These are phyloP conservation scores for Elongisporangium prolatum DNA, from an alignment of 352 stramenopile genomes.

Conservation along the genomic window DNA sequence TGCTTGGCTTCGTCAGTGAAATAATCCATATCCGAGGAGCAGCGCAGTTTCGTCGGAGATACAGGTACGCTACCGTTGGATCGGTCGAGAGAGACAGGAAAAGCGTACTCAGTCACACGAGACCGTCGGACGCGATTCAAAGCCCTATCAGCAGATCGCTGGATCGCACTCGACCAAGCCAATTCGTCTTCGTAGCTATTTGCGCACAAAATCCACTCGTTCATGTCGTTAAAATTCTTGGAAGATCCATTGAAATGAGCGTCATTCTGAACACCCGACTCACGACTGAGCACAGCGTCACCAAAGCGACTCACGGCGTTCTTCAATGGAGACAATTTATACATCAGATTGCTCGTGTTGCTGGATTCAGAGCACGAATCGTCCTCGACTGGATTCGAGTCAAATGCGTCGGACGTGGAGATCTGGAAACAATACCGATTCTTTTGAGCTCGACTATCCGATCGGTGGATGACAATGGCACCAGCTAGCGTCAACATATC, in stretches of 20 bases:
- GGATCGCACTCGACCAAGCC: slow-evolving; percentile 59
- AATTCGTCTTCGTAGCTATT: slow-evolving; percentile 57
- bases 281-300: slow-evolving; percentile 21
- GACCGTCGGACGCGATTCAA: slow-evolving; percentile 54
- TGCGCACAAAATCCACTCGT: slow-evolving; percentile 72
- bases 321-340: slow-evolving; percentile 61
- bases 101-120: slow-evolving; percentile 34
- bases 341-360: slow-evolving; percentile 16
- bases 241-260: slow-evolving; percentile 3
- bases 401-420: slow-evolving; percentile 36
- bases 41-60: slow-evolving; percentile 19
- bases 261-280: slow-evolving; percentile 4
- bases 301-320: slow-evolving; percentile 52
- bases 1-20: slow-evolving; percentile 47
- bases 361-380: slow-evolving; percentile 13
- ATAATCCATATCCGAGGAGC: slow-evolving; percentile 17
- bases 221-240: slow-evolving; percentile 14
- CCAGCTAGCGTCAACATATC: slow-evolving; percentile 67
- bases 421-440: slow-evolving; percentile 83
- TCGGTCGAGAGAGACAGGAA: not conserved
- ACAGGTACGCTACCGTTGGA: not conserved
- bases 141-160: slow-evolving; percentile 66
- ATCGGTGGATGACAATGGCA: slow-evolving; percentile 77
- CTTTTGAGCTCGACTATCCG: slow-evolving; percentile 59
- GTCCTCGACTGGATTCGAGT: slow-evolving; percentile 16